A percentile compares a stretch with the other conserved stretches of the same genome.
These are phyloP conservation scores for Gremmenia infestans DNA, from an alignment of 2,329 filamentous ascomycete genomes.

Conservation along the genomic window DNA sequence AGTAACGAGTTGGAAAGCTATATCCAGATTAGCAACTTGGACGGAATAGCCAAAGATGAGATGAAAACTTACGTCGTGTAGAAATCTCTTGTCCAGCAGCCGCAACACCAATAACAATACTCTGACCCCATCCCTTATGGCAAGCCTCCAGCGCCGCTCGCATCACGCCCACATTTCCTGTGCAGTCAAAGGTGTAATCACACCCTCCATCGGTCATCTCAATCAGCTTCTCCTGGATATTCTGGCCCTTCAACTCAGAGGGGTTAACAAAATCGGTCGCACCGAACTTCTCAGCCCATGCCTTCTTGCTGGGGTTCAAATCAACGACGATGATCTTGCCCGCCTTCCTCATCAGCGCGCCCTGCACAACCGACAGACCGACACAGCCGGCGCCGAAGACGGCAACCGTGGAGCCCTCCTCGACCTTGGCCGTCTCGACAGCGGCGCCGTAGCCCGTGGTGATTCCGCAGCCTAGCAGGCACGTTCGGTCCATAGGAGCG, in stretches of 20 bases:
- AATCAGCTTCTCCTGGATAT: constrained; percentile 84
- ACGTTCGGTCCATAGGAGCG: constrained; percentile 93
- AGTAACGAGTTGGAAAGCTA: constrained; percentile 97
- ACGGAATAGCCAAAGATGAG: not conserved
- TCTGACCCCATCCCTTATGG: constrained; percentile 99
- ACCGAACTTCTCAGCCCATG: constrained; percentile 90
- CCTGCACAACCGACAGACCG: constrained; percentile 91
- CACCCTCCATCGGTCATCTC: constrained; percentile 98
- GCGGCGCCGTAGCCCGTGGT: constrained; percentile 97
- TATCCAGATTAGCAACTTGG: constrained; percentile 8
- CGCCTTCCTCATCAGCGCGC: constrained; percentile 58
- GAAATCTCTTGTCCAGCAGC: constrained; percentile 94
- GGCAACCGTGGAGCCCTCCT: constrained; percentile 83
- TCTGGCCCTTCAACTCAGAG: constrained; percentile 69
- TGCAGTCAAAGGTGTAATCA: constrained; percentile 99
- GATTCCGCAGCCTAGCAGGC: constrained; percentile 94
- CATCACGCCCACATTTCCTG: constrained; percentile 95
- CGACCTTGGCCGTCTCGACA: constrained; percentile 85
- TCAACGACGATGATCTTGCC: constrained; percentile 59
- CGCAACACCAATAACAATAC: constrained; percentile 95
- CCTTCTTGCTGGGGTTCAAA: constrained; percentile 85
- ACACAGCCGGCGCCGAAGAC: constrained; percentile 96
- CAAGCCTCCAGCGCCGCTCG: constrained; percentile 91
- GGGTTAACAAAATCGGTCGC: constrained; percentile 98
- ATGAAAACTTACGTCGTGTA: constrained; percentile 72